A percentile compares a stretch with the other conserved stretches of the same genome.
Evolutionary conservation across 2,329 filamentous ascomycete species (phyloP).

Genomic region (Neonectria neomacrospora): DNA sequence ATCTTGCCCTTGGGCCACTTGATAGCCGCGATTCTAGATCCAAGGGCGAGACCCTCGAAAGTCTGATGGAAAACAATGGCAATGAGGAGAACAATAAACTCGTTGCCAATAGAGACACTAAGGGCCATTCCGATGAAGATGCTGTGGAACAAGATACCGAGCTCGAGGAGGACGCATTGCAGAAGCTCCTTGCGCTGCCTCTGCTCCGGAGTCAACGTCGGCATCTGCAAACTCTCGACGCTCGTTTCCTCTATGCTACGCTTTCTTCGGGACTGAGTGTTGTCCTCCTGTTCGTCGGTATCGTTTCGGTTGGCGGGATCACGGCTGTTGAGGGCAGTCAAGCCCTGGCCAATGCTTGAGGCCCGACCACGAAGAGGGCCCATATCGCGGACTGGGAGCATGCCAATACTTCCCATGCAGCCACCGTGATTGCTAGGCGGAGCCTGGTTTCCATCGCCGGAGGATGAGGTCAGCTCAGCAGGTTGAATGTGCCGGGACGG

Average conservation of each 20-base stretch:
- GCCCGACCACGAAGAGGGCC: constrained; percentile 49
- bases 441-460: constrained; percentile 4
- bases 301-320: constrained; percentile 28
- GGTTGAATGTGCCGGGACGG: constrained; percentile 51
- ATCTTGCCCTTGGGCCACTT: constrained; percentile 52
- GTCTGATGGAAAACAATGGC: constrained; percentile 81
- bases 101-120: constrained; percentile 78
- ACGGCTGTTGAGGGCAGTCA: constrained; percentile 46
- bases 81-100: constrained; percentile 81
- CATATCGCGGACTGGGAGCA: constrained; percentile 49
- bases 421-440: constrained; percentile 28
- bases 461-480: constrained; percentile 19
- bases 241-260: constrained; percentile 34
- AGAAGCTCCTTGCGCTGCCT: constrained; percentile 73
- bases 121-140: constrained; percentile 88
- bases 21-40: constrained; percentile 71
- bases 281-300: constrained; percentile 31
- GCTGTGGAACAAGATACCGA: constrained; percentile 72
- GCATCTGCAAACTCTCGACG: constrained; percentile 40
- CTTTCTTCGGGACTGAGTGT: constrained; percentile 32
- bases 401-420: constrained; percentile 42
- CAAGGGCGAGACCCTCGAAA: constrained; percentile 69
- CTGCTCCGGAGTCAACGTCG: constrained; percentile 60
- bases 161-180: constrained; percentile 81
- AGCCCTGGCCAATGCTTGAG: constrained; percentile 49